phyloP scores from a whole-genome alignment of 495 filamentous ascomycete genomes.

The Neurospora tetrasperma region DNA sequence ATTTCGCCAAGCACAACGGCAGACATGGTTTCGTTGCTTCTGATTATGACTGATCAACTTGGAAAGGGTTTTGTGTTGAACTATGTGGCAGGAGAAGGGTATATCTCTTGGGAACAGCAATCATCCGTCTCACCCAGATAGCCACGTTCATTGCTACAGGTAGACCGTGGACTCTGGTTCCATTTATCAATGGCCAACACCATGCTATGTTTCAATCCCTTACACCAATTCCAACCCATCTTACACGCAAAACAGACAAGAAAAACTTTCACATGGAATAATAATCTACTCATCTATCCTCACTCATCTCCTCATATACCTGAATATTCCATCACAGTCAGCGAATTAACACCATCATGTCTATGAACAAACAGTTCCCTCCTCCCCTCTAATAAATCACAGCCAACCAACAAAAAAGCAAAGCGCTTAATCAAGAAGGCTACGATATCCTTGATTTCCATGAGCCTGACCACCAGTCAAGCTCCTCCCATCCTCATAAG shows the following conservation, averaged over 20 bases:
- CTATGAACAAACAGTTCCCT: not conserved
- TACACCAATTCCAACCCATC: not conserved
- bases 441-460: slow-evolving; percentile 6
- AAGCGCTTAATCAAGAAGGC: slow-evolving; percentile 10
- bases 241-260: not conserved
- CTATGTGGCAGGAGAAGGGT: too few relatives aligned
- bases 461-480: not conserved
- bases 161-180: not conserved
- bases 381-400: not conserved
- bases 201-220: not conserved
- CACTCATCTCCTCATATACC: not conserved
- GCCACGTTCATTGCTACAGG: too few relatives aligned
- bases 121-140: too few relatives aligned
- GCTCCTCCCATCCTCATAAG: not conserved
- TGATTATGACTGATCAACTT: not conserved
- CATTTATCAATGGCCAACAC: not conserved
- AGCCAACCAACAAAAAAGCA: not conserved
- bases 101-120: too few relatives aligned
- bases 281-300: not conserved
- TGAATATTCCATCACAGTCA: not conserved
- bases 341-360: not conserved
- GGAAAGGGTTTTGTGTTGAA: not conserved
- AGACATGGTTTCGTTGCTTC: not conserved
- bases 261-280: not conserved
- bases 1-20: not conserved